Evolutionary conservation across 768 basidiomycete species (phyloP).

Genomic region (Leucocoprinus leucothites): DNA sequence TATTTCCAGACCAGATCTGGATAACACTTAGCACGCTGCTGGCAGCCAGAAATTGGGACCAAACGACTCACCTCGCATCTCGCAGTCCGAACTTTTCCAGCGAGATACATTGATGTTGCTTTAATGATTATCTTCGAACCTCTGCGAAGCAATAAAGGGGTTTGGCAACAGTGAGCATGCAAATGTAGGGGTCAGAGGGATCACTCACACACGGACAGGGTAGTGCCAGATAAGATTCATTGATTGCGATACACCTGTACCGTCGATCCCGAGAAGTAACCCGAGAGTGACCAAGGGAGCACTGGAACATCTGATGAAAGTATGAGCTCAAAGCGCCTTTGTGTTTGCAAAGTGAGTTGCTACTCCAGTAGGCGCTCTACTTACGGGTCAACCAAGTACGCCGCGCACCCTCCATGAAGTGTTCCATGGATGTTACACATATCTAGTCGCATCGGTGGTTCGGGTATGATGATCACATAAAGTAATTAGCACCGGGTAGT

Average conservation of each 20-base stretch:
- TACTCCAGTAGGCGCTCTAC: constrained; percentile 18
- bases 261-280: constrained; percentile 33
- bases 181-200: too few relatives aligned
- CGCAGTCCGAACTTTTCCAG: constrained; percentile 38
- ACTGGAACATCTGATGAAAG: constrained; percentile 35
- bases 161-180: too few relatives aligned
- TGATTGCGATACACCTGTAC: constrained; percentile 45
- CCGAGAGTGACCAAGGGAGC: constrained; percentile 42
- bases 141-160: too few relatives aligned
- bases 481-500: not conserved
- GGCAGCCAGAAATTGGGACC: not conserved
- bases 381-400: constrained; percentile 53
- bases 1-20: constrained; percentile 39
- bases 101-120: constrained; percentile 38
- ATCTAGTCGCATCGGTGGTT: constrained; percentile 29
- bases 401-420: constrained; percentile 58
- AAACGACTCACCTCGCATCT: constrained; percentile 38
- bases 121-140: constrained; percentile 40
- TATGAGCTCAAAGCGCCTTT: too few relatives aligned
- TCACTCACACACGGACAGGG: constrained; percentile 21
- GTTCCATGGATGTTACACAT: constrained; percentile 50
- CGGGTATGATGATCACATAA: not conserved
- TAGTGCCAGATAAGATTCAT: constrained; percentile 51
- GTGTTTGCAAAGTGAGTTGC: too few relatives aligned
- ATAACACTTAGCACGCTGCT: not conserved